Base-by-base conservation (phyloP, 192 early-diverging fungal genomes). In the Gorgonomyces haynaldii region DNA sequence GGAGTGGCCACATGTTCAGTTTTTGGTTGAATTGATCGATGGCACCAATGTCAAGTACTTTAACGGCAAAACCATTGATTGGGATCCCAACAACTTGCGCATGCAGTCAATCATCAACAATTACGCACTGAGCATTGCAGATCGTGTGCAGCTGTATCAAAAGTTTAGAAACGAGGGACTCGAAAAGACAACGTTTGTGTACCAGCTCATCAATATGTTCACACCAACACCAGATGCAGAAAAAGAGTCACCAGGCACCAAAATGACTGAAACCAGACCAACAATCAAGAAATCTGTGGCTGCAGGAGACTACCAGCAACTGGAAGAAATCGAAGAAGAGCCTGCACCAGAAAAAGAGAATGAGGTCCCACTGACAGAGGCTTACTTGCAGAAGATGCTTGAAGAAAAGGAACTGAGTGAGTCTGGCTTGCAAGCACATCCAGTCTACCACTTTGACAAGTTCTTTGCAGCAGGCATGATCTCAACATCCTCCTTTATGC, bases 91-190 rank as follows among this genome's bases (percentile, higher is more conserved):
- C 39, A 65, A 70, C 39, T 49, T 74, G 5, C 57, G 60, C 4
- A 69, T 70, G 55, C 61, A 70, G 42, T 65, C 61, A 21, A 61
- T 69, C 26, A 45, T 74, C 8, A 67, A 67, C 51, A 74, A 74
- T 50, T 69, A 67, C 56, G 60, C 67, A 2, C 54, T 74, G 1
- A 32, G 54, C 24, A 54, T 74, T 25, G 26, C 24, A 29, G 72
- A 74, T 56, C 58, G 72, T 12, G 39, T 67, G 9, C 52, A 47
- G 4, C 36, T 74, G 17, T 74, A 74, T 52, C 50, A 60, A 42
- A 64, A 62, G 21, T 27, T 74, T 0, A 42, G 72, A 12, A 53
- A 50, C 4, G 44, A 60, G 22, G 56, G 60, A 9, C 53, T 53
- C 0, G 56, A 62, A 15, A 38, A 60, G 42, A 30, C 46, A 28